Base-by-base conservation (phyloP, 2,329 filamentous ascomycete species). In the Cytospora schulzeri region DNA sequence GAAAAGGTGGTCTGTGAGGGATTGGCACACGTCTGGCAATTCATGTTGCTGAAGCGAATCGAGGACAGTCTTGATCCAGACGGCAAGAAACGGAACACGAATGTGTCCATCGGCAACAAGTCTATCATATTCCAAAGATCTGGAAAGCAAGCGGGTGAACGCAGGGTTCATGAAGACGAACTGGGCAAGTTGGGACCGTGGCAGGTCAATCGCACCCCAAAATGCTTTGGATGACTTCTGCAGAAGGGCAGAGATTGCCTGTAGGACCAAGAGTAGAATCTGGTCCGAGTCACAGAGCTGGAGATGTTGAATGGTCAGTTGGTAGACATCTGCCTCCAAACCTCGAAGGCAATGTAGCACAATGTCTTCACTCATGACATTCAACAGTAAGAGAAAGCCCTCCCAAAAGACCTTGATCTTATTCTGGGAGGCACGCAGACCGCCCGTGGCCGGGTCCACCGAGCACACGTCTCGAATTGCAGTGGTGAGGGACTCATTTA, bases 131-230 rank as follows among this genome's bases (percentile, higher is more conserved):
- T 84, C 80, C 52, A 88, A 78, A 17, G 88, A 88, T 67, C 88
- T 85, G 11, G 79, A 76, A 15, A 93, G 81, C 8, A 91, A 74
- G n/a, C 77, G 77, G 38, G 83, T 82, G 70, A 91, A 87, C 4
- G 85, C 82, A 9, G 88, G 88, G 67, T 90, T 93, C 65, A 85
- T 86, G 70, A 95, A 91, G 52, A 97, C 85, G 68, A 93, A 85
- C 73, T 97, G 93, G n/a, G 92, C 87, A 56, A 98, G 87, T 38
- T 89, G 87, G 51, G 88, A 88, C 3, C 92, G 90, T 0, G 91
- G 90, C 58, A 94, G 91, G 33, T 92, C 86, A 78, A 96, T 89
- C 1, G 92, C 89, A 70, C 92, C 90, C 94, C 94, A 97, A 70
- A 97, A 95, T 53, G 91, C 90, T 62, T 85, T 85, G 0, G 92